Percentiles rank a stretch among this genome's conserved stretches.
Conservation (phyloP, 768 basidiomycete genomes). For the Crucibulum laeve region DNA sequence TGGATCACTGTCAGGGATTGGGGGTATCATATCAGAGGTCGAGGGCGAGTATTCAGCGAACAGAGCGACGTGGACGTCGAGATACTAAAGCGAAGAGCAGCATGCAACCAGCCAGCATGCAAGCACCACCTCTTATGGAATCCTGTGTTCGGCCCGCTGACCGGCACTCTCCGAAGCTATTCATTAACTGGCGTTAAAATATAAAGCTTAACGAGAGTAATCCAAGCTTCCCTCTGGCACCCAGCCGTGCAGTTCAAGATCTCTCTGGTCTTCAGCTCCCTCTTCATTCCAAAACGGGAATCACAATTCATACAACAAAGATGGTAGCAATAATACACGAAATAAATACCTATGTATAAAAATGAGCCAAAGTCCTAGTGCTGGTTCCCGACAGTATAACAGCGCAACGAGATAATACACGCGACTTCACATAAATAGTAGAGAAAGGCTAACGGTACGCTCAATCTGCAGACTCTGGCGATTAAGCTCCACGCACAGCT, state of each 20-base stretch:
- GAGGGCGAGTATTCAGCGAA: constrained; percentile 12
- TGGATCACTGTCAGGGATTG: constrained; percentile 54
- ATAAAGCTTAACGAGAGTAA: too few species aligned
- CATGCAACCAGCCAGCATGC: too few species aligned
- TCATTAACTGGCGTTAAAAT: too few species aligned
- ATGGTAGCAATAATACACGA: constrained; percentile 6
- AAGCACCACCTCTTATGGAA: neutral
- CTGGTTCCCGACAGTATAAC: neutral
- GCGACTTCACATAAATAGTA: constrained; percentile 15
- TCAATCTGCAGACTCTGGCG: constrained; percentile 1
- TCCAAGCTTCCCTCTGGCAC: neutral
- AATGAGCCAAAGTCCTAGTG: constrained; percentile 8
- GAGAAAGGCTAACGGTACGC: constrained; percentile 9
- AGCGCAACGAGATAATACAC: constrained; percentile 3
- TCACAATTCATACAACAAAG: constrained; percentile 4
- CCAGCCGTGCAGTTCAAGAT: neutral
- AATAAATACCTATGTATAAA: constrained; percentile 4
- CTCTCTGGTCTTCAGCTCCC: neutral
- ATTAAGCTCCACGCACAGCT: constrained; percentile 42
- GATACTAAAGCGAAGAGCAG: constrained; percentile 1
- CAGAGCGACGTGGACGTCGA: constrained; percentile 10
- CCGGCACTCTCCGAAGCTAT: too few species aligned
- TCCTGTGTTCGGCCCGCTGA: too few species aligned
- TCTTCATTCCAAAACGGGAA: too few species aligned
- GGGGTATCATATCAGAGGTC: constrained; percentile 51